Conservation (phyloP, 1,139 yeast species). For the Hyphopichia wangnamkhiaoensis region DNA sequence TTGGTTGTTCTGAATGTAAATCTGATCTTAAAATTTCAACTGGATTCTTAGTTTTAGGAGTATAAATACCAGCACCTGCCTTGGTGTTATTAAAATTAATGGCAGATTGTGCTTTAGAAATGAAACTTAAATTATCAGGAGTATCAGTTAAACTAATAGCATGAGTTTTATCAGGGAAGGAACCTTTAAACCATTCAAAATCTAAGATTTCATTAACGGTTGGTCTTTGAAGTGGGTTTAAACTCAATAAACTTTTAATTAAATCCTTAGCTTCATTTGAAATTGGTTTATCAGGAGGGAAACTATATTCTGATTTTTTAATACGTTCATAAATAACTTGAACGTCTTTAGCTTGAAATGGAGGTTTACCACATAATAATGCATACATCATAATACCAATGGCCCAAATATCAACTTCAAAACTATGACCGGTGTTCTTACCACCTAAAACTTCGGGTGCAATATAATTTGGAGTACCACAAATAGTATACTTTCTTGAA, state of each 20-base stretch:
- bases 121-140: constrained; percentile 57
- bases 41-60: constrained; percentile 57
- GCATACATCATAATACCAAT: constrained; percentile 95
- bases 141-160: constrained; percentile 58
- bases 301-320: constrained; percentile 75
- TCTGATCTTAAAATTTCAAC: constrained; percentile 72
- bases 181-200: constrained; percentile 83
- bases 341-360: constrained; percentile 95
- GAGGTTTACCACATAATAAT: constrained; percentile 88
- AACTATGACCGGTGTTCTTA: constrained; percentile 84
- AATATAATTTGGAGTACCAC: constrained; percentile 97
- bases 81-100: constrained; percentile 70
- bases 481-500: constrained; percentile 85
- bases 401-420: constrained; percentile 96
- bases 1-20: constrained; percentile 68
- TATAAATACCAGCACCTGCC: constrained; percentile 62
- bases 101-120: constrained; percentile 63
- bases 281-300: constrained; percentile 73
- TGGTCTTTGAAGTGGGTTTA: constrained; percentile 84
- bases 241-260: constrained; percentile 69
- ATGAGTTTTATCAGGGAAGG: constrained; percentile 76
- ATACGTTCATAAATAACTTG: constrained; percentile 91
- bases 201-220: constrained; percentile 74
- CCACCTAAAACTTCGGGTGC: constrained; percentile 97
- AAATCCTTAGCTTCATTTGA: constrained; percentile 72